Conservation (phyloP, 2,329 filamentous ascomycete species). For the Ophiostoma triangulosporum region DNA sequence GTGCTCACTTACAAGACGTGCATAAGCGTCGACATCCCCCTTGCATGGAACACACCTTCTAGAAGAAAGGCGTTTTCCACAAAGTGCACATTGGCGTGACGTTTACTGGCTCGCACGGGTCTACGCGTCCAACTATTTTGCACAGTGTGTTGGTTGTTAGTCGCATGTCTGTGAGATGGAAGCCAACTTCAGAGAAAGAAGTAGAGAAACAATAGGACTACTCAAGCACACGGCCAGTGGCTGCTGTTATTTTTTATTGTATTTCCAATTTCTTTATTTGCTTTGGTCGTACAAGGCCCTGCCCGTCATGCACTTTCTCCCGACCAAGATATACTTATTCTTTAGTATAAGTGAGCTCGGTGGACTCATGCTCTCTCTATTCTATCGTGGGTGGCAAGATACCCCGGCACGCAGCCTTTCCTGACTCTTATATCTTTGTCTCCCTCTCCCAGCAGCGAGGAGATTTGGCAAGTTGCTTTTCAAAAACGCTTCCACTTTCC, state of each 20-base stretch:
- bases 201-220: too few species aligned
- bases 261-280: background rate
- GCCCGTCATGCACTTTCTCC: too few species aligned
- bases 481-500: too few species aligned
- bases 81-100: background rate
- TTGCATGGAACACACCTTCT: background rate
- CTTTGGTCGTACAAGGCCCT: too few species aligned
- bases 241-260: background rate
- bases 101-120: background rate
- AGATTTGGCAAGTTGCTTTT: too few species aligned
- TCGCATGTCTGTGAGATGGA: background rate
- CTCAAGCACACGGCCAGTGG: background rate
- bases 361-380: too few species aligned
- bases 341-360: too few species aligned
- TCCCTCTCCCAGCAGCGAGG: too few species aligned
- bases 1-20: background rate
- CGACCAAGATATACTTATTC: too few species aligned
- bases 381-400: too few species aligned
- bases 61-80: background rate
- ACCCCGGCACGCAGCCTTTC: too few species aligned
- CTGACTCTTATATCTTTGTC: too few species aligned
- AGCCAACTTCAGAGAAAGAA: background rate
- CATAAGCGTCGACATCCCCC: background rate
- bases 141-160: background rate
- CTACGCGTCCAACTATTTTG: background rate